A percentile compares a stretch with the other conserved stretches of the same genome.
These are phyloP conservation scores for Amanita inopinata DNA, from an alignment of 768 basidiomycete species.

Conservation along the genomic window DNA sequence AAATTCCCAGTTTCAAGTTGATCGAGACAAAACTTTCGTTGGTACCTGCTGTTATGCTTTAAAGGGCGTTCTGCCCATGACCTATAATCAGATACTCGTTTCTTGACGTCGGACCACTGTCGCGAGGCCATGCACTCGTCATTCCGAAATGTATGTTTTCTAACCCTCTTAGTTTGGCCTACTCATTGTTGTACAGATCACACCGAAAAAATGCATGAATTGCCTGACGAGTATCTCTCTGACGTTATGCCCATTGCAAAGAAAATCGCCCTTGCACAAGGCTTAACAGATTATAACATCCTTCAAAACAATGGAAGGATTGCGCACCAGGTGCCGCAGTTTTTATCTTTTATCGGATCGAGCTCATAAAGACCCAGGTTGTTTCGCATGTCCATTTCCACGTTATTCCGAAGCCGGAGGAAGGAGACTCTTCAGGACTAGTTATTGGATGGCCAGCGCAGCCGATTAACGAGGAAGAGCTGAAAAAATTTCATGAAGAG, in stretches of 20 bases:
- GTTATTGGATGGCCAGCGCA: slow-evolving; percentile 73
- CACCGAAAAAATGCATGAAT: slow-evolving; percentile 73
- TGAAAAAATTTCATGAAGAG: slow-evolving; percentile 49
- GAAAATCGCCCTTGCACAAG: slow-evolving; percentile 76
- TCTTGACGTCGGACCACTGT: slow-evolving; percentile 85
- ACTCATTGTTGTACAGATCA: slow-evolving; percentile 51
- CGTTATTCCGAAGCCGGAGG: slow-evolving; percentile 82
- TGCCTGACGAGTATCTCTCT: slow-evolving; percentile 76
- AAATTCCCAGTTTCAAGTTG: slow-evolving; percentile 85
- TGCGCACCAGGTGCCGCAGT: slow-evolving; percentile 43
- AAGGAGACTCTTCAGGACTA: slow-evolving; percentile 58
- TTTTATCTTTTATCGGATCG: neutral
- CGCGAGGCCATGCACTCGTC: slow-evolving; percentile 85
- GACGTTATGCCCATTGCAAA: slow-evolving; percentile 78
- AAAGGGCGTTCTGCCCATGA: neutral
- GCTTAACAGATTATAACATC: slow-evolving; percentile 76
- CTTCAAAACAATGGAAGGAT: slow-evolving; percentile 54
- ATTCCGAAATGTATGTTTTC: slow-evolving; percentile 77
- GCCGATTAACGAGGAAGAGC: slow-evolving; percentile 49
- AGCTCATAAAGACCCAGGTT: slow-evolving; percentile 20
- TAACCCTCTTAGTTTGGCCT: neutral
- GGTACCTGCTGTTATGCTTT: slow-evolving; percentile 18
- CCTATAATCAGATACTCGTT: slow-evolving; percentile 68
- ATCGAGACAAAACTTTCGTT: slow-evolving; percentile 66
- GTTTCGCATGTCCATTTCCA: slow-evolving; percentile 92